A percentile compares a stretch with the other conserved stretches of the same genome.
Evolutionary conservation across 805 yeast genomes (phyloP).

Genomic region (Lipomyces sp.): DNA sequence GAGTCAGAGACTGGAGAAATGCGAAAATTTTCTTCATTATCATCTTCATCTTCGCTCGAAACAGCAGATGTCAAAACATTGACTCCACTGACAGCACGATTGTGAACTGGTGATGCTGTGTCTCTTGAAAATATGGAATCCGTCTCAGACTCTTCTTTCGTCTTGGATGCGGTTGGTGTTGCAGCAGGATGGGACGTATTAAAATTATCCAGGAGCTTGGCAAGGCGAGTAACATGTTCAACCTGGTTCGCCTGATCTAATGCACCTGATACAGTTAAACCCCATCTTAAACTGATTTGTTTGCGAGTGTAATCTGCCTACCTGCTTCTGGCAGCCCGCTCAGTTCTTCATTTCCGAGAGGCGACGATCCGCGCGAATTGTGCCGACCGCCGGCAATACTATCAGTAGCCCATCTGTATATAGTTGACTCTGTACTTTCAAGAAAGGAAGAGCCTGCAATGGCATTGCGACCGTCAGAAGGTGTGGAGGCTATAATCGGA

Average conservation of each 20-base stretch:
- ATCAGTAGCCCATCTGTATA: slow-evolving; percentile 24
- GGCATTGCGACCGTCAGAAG: not conserved
- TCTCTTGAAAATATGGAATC: not conserved
- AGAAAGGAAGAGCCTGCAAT: slow-evolving; percentile 10
- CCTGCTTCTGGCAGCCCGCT: slow-evolving; percentile 9
- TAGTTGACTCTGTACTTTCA: slow-evolving; percentile 18
- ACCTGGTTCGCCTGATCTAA: not conserved
- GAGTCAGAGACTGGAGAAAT: no score
- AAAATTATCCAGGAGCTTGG: slow-evolving; percentile 17
- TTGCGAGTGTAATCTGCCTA: no score
- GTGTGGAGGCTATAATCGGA: not conserved
- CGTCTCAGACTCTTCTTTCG: not conserved
- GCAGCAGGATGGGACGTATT: slow-evolving; percentile 8
- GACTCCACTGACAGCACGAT: no score
- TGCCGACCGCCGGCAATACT: slow-evolving; percentile 9
- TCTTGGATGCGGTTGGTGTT: not conserved
- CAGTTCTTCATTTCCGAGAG: slow-evolving; percentile 11
- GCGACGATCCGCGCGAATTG: not conserved
- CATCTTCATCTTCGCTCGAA: no score
- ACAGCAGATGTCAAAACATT: no score
- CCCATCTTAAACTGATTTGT: not conserved
- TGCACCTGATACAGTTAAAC: no score
- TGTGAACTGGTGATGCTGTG: no score
- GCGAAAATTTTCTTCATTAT: no score
- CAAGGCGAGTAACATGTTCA: slow-evolving; percentile 9